Evolutionary conservation across 228 moss, liverwort and hornwort species (phyloP).

Genomic region (Sphagnum fallax): DNA sequence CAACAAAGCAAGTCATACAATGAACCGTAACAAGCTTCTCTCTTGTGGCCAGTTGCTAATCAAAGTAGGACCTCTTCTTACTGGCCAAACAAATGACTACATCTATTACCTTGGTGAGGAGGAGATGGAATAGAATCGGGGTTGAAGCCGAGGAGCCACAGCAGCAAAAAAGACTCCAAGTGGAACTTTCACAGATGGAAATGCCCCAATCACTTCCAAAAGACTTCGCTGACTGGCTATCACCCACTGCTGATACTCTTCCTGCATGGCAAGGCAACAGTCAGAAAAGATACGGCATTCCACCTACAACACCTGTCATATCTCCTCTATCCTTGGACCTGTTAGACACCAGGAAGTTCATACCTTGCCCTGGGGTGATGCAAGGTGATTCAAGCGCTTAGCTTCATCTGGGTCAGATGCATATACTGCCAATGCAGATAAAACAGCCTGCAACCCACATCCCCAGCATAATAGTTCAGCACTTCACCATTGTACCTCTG

Average conservation of each 20-base stretch:
- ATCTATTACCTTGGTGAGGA: conserved; percentile 65
- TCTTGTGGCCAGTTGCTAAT: neutral
- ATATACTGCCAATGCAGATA: conserved; percentile 52
- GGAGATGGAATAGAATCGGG: conserved; percentile 88
- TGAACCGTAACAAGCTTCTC: neutral
- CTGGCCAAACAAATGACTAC: no score
- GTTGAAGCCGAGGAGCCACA: conserved; percentile 64
- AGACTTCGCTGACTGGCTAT: conserved; percentile 62
- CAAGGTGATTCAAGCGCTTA: conserved; percentile 58
- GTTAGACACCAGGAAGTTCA: neutral
- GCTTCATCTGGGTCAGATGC: conserved; percentile 43
- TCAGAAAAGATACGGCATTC: neutral
- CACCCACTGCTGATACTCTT: conserved; percentile 70
- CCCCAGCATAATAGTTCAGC: neutral
- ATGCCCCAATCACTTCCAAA: conserved; percentile 67
- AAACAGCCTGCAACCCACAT: conserved; percentile 31
- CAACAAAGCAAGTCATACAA: conserved; percentile 1
- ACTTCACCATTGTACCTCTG: neutral
- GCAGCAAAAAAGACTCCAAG: conserved; percentile 85
- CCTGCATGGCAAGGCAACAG: conserved; percentile 16
- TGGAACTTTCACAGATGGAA: conserved; percentile 63
- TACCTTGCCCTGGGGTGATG: conserved; percentile 66
- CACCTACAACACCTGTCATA: neutral
- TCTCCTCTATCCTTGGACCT: no score
- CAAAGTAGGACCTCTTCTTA: no score